These are phyloP conservation scores for Elsinoe batatas DNA, from an alignment of 2,329 filamentous ascomycete species.

Conservation along the genomic window DNA sequence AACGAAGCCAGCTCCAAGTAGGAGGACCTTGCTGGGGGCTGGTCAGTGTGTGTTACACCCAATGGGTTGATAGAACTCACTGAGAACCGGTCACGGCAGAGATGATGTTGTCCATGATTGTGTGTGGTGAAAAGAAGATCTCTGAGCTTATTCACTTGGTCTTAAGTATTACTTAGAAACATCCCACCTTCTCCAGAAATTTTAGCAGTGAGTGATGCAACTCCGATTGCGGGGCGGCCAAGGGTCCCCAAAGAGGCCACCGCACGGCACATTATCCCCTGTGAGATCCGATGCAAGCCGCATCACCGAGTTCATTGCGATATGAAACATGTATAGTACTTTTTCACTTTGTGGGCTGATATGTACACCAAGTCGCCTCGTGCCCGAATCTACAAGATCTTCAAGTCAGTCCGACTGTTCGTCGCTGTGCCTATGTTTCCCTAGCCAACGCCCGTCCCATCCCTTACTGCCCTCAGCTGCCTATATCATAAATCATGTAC, in stretches of 20 bases:
- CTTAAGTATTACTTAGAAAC: background rate
- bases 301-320: too few species aligned
- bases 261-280: background rate
- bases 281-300: too few species aligned
- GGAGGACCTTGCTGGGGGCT: conserved; percentile 33
- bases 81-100: background rate
- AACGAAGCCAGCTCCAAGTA: conserved; percentile 45
- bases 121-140: background rate
- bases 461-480: background rate
- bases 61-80: background rate
- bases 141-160: background rate
- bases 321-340: background rate
- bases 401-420: background rate
- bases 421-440: background rate
- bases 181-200: conserved; percentile 12
- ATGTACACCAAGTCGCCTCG: conserved; percentile 9
- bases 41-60: background rate
- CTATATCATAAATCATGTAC: conserved; percentile 1
- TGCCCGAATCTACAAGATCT: background rate
- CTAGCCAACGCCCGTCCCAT: background rate
- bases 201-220: background rate
- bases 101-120: conserved; percentile 9
- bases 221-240: conserved; percentile 4
- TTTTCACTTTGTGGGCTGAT: background rate
- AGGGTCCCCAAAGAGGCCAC: background rate